phyloP scores from a whole-genome alignment of 352 stramenopile species.

The Phytophthora pistaciae region DNA sequence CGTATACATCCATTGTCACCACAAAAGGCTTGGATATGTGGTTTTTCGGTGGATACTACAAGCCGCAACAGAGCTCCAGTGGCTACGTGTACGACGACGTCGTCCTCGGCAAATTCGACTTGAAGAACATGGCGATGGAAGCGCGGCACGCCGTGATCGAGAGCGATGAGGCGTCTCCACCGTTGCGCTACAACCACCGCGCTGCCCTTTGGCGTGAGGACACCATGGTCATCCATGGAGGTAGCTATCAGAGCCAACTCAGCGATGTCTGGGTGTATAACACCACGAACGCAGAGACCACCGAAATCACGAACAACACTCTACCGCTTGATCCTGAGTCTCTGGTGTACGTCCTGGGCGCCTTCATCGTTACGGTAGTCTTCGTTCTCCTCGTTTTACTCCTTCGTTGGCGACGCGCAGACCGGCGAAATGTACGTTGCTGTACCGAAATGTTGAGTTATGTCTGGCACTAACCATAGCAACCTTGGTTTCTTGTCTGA shows the following conservation, averaged over 20 bases:
- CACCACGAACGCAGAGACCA: constrained; percentile 48
- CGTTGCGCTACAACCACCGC: constrained; percentile 75
- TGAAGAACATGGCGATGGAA: constrained; percentile 29
- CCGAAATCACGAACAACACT: constrained; percentile 17
- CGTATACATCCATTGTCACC: constrained; percentile 74
- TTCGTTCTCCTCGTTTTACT: constrained; percentile 68
- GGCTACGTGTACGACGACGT: constrained; percentile 82
- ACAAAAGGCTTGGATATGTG: constrained; percentile 56
- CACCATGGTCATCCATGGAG: constrained; percentile 72
- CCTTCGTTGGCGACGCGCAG: constrained; percentile 68
- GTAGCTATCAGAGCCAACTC: constrained; percentile 75
- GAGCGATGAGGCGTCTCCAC: constrained; percentile 30
- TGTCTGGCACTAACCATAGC: not conserved
- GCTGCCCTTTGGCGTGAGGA: constrained; percentile 57
- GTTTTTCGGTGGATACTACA: constrained; percentile 84
- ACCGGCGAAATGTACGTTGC: constrained; percentile 64
- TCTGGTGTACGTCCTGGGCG: constrained; percentile 77
- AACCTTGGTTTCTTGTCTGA: constrained; percentile 4
- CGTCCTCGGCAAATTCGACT: constrained; percentile 44
- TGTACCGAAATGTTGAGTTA: not conserved
- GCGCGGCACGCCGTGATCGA: constrained; percentile 21
- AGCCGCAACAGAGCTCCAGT: constrained; percentile 54
- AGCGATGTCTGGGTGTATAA: constrained; percentile 82
- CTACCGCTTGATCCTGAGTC: constrained; percentile 67
- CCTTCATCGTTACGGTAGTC: constrained; percentile 74